A percentile compares a stretch with the other conserved stretches of the same genome.
These are phyloP conservation scores for Cordyceps fumosorosea DNA, from an alignment of 2,329 filamentous ascomycete genomes.

Conservation along the genomic window DNA sequence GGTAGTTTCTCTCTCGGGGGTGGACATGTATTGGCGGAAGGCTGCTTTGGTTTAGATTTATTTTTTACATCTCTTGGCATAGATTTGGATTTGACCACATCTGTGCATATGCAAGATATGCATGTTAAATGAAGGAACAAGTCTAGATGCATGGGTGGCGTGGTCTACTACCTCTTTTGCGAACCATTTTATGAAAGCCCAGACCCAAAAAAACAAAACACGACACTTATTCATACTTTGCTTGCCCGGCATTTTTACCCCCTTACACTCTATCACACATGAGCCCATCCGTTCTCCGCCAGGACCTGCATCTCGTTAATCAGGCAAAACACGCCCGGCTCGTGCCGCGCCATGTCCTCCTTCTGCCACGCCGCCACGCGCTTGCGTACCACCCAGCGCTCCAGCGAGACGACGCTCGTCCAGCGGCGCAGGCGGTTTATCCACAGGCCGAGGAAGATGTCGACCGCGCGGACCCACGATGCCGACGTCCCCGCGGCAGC, in stretches of 20 bases:
- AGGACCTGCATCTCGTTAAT: conserved; percentile 58
- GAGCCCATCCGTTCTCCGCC: conserved; percentile 50
- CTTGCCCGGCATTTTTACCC: no score
- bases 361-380: conserved; percentile 34
- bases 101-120: no score
- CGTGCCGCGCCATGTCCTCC: conserved; percentile 28
- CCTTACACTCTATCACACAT: conserved; percentile 33
- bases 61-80: no score
- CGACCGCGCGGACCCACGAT: conserved; percentile 41
- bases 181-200: not conserved
- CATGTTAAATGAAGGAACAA: no score
- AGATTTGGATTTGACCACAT: no score
- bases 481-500: conserved; percentile 11
- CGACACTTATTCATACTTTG: no score
- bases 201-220: not conserved
- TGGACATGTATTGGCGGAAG: no score
- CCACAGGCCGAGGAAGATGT: conserved; percentile 52
- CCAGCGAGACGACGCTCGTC: conserved; percentile 22
- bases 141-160: no score
- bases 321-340: conserved; percentile 45
- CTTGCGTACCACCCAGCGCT: conserved; percentile 28
- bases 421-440: conserved; percentile 47
- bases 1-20: no score
- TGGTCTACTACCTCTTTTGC: no score
- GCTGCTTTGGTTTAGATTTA: no score